Conservation (phyloP, 208 protist genomes). For the Wallacemonas sp. region DNA sequence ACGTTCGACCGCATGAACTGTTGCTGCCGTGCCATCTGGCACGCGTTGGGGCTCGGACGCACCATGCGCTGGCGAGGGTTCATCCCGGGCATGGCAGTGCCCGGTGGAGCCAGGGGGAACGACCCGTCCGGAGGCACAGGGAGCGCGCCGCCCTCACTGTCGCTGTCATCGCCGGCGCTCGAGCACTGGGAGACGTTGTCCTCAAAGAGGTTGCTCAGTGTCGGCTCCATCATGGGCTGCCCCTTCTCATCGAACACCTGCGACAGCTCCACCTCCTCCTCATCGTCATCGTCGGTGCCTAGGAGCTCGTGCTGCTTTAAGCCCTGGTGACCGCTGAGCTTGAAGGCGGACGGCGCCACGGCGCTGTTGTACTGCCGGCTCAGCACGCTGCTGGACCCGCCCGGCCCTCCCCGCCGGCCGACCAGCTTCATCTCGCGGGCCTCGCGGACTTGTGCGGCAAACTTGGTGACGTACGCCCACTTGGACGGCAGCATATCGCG, state of each 20-base stretch:
- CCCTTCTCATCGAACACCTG: background rate
- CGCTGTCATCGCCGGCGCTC: background rate
- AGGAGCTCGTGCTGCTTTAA: background rate
- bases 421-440: background rate
- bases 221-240: background rate
- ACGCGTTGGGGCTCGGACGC: background rate
- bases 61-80: background rate
- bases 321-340: too few relatives aligned
- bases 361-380: too few relatives aligned
- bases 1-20: background rate
- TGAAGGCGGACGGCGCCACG: too few relatives aligned
- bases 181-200: background rate
- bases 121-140: too few relatives aligned
- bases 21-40: background rate
- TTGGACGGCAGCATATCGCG: background rate
- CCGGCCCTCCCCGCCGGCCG: too few relatives aligned
- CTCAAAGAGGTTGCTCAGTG: background rate
- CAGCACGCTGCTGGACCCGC: too few relatives aligned
- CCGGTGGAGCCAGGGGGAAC: too few relatives aligned
- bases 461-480: conserved; percentile 2
- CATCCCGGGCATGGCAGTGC: background rate
- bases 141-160: background rate
- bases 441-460: background rate
- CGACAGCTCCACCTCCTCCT: conserved; percentile 5
- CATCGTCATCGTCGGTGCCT: background rate